Evolutionary conservation across 2,329 filamentous ascomycete species (phyloP).

Genomic region (Phialophora verrucosa): DNA sequence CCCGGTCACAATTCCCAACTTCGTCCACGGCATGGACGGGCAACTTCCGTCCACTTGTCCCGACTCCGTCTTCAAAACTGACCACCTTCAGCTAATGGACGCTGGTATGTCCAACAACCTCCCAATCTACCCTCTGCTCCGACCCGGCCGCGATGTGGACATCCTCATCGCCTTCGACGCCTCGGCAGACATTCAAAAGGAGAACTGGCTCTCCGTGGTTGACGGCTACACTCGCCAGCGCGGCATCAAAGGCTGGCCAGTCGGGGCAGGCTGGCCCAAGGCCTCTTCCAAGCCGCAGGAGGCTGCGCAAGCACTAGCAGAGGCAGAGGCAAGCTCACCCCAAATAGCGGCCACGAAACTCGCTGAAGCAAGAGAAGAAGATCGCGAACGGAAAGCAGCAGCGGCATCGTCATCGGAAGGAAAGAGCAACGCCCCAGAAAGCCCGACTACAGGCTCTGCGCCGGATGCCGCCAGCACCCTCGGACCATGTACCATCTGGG

Average conservation of each 20-base stretch:
- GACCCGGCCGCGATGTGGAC: slow-evolving; percentile 86
- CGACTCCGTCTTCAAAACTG: slow-evolving; percentile 70
- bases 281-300: slow-evolving; percentile 63
- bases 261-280: slow-evolving; percentile 92
- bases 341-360: slow-evolving; percentile 69
- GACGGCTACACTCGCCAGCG: slow-evolving; percentile 92
- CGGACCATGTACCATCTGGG: slow-evolving; percentile 93
- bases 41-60: slow-evolving; percentile 78
- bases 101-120: slow-evolving; percentile 99
- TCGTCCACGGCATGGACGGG: slow-evolving; percentile 77
- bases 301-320: slow-evolving; percentile 68
- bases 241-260: slow-evolving; percentile 90
- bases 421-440: slow-evolving; percentile 45
- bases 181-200: slow-evolving; percentile 87
- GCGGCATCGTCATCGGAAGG: slow-evolving; percentile 19
- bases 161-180: slow-evolving; percentile 92
- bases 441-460: slow-evolving; percentile 52
- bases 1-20: slow-evolving; percentile 89
- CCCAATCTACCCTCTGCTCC: slow-evolving; percentile 90
- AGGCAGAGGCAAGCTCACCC: slow-evolving; percentile 67
- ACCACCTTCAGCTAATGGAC: slow-evolving; percentile 87
- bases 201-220: slow-evolving; percentile 94
- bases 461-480: slow-evolving; percentile 56
- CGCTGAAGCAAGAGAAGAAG: slow-evolving; percentile 59
- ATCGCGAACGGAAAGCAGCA: slow-evolving; percentile 42